phyloP scores from a whole-genome alignment of 2,329 filamentous ascomycete species.

The Capronia epimyces region DNA sequence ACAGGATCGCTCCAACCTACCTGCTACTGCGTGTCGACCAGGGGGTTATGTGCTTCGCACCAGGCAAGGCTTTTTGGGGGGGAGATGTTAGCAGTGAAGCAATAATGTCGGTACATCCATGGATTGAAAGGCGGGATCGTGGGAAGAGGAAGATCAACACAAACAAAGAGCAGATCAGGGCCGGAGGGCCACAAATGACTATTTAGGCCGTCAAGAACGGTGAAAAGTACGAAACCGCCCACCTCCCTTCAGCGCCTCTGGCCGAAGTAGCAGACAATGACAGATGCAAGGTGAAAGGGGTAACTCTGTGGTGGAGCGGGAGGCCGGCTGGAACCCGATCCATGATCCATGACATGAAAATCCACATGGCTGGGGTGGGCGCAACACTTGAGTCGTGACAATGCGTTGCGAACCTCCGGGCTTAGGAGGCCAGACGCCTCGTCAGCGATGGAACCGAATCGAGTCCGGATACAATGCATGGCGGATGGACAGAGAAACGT shows the following conservation, averaged over 20 bases:
- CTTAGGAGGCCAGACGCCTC: slow-evolving; percentile 17
- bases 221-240: neutral
- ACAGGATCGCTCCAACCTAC: slow-evolving; percentile 8
- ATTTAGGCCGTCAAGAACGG: neutral
- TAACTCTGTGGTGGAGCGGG: slow-evolving; percentile 5
- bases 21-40: slow-evolving; percentile 1
- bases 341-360: slow-evolving; percentile 4
- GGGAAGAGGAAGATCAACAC: slow-evolving; percentile 14
- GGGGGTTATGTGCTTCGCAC: slow-evolving; percentile 8
- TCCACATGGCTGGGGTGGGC: slow-evolving; percentile 8
- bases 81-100: slow-evolving; percentile 3
- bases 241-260: slow-evolving; percentile 10
- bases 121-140: neutral
- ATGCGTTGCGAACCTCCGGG: neutral
- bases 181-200: slow-evolving; percentile 8
- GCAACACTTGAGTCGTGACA: neutral
- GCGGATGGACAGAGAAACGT: neutral
- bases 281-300: slow-evolving; percentile 18
- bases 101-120: slow-evolving; percentile 1
- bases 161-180: slow-evolving; percentile 12
- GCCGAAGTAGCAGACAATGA: neutral
- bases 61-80: slow-evolving; percentile 12
- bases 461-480: neutral
- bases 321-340: neutral
- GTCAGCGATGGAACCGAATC: neutral